These are phyloP conservation scores for Fusarium nisikadoi DNA, from an alignment of 2,329 filamentous ascomycete genomes.

Conservation along the genomic window DNA sequence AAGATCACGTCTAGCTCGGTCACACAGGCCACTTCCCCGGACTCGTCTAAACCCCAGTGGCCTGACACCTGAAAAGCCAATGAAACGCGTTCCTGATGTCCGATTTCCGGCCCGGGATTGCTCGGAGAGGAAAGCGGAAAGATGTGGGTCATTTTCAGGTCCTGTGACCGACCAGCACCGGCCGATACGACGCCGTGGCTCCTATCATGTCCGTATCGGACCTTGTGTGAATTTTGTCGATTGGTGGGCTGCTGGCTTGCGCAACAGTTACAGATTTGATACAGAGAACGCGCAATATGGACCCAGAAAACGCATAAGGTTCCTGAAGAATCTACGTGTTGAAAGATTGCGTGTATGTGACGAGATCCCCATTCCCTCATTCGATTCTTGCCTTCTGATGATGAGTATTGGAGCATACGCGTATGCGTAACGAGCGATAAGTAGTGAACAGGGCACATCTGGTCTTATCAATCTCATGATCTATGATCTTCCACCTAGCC, in stretches of 20 bases:
- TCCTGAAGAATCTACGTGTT: neutral
- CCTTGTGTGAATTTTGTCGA: slow-evolving; percentile 35
- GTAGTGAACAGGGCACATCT: neutral
- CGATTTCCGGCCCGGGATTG: slow-evolving; percentile 35
- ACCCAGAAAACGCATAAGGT: slow-evolving; percentile 1
- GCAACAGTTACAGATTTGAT: slow-evolving; percentile 27
- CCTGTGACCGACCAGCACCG: slow-evolving; percentile 35
- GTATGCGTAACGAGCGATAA: slow-evolving; percentile 6
- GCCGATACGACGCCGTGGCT: slow-evolving; percentile 28
- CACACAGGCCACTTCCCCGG: slow-evolving; percentile 30
- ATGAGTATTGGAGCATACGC: slow-evolving; percentile 13
- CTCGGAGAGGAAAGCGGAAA: slow-evolving; percentile 43
- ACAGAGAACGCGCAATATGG: slow-evolving; percentile 20
- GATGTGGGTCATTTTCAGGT: slow-evolving; percentile 23
- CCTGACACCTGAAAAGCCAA: slow-evolving; percentile 13
- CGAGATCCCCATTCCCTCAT: slow-evolving; percentile 9
- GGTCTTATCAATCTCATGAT: slow-evolving; percentile 45
- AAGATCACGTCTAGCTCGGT: slow-evolving; percentile 16
- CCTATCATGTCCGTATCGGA: slow-evolving; percentile 5
- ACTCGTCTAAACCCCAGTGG: neutral
- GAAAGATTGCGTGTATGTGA: slow-evolving; percentile 25
- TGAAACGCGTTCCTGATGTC: slow-evolving; percentile 23
- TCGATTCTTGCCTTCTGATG: slow-evolving; percentile 7
- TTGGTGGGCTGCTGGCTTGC: slow-evolving; percentile 13
- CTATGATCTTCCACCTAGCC: slow-evolving; percentile 34